phyloP scores from a whole-genome alignment of 169 alveolate species.

The Plasmodium gallinaceum region DNA sequence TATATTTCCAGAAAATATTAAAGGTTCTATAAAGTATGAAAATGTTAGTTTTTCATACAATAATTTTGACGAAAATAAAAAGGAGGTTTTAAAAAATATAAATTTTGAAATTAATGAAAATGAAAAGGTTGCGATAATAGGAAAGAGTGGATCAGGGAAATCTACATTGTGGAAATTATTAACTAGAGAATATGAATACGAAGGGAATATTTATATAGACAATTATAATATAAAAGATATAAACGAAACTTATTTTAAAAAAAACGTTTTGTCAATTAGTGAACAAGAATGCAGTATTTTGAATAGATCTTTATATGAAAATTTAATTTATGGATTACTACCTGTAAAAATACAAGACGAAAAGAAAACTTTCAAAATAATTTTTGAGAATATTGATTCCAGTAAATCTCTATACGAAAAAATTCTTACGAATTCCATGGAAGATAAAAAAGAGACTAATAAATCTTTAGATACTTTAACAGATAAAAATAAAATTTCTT shows the following conservation, averaged over 20 bases:
- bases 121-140: slow-evolving; percentile 85
- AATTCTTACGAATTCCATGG: not conserved
- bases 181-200: slow-evolving; percentile 32
- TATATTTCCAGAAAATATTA: not conserved
- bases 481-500: not conserved
- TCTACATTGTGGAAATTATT: slow-evolving; percentile 80
- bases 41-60: slow-evolving; percentile 40
- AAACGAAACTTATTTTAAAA: slow-evolving; percentile 33
- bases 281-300: slow-evolving; percentile 61
- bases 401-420: not conserved
- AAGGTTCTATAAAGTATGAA: slow-evolving; percentile 36
- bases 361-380: not conserved
- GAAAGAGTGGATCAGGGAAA: slow-evolving; percentile 87
- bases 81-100: slow-evolving; percentile 81
- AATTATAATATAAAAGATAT: slow-evolving; percentile 27
- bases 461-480: not conserved
- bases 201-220: slow-evolving; percentile 58
- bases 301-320: slow-evolving; percentile 61
- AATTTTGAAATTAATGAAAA: slow-evolving; percentile 77
- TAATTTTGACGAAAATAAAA: slow-evolving; percentile 26
- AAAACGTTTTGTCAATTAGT: slow-evolving; percentile 36
- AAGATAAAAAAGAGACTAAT: not conserved
- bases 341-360: not conserved
- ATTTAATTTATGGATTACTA: slow-evolving; percentile 33
- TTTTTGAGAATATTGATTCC: not conserved